Evolutionary conservation across 1,139 yeast genomes (phyloP), one percentile per base, ranked within the genome.

Genomic region (Geotrichum macrosporum): DNA sequence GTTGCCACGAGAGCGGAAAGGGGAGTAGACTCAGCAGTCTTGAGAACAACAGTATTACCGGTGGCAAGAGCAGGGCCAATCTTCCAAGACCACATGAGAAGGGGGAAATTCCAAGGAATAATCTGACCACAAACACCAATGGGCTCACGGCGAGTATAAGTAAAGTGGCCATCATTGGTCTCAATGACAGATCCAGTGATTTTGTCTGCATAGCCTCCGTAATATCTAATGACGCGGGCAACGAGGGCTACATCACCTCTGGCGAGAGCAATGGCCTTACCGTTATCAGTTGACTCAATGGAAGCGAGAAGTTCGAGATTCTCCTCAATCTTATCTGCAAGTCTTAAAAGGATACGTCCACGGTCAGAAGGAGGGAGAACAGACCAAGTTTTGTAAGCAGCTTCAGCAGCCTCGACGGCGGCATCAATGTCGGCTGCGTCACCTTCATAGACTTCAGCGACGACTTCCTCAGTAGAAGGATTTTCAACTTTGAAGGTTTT

Each of bases 41-140:
- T 84, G 67, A 85, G 69, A 48, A 85, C 86, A 58, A 83, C 75
- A 50, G 89, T 78, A 74, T 84, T 84, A 70, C 94, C 94, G 51
- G 87, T 73, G 51, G 87, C 86, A 58, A 85, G 69, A 48, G 89
- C 92, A 46, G 95, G 94, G 51, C 84, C 92, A 53, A 85, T 71
- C 70, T 84, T 84, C 95, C 94, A 84, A 15, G 88, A 69, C 71
- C 83, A 79, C 87, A 85, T 82, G 65, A 84, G 72, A 55, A 85
- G 69, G 56, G 94, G 94, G 79, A 84, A 85, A 68, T 84, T 84
- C 94, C 94, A 84, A 57, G 94, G 94, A 58, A 84, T 81, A 57
- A 83, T 80, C 65, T 81, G 85, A 51, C 89, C 92, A 68, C 86
- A 81, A 41, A 83, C 89, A 61, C 89, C 89, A 56, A 83, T 64